phyloP scores from a whole-genome alignment of 345 rosid genomes.

The Turritis glabra region DNA sequence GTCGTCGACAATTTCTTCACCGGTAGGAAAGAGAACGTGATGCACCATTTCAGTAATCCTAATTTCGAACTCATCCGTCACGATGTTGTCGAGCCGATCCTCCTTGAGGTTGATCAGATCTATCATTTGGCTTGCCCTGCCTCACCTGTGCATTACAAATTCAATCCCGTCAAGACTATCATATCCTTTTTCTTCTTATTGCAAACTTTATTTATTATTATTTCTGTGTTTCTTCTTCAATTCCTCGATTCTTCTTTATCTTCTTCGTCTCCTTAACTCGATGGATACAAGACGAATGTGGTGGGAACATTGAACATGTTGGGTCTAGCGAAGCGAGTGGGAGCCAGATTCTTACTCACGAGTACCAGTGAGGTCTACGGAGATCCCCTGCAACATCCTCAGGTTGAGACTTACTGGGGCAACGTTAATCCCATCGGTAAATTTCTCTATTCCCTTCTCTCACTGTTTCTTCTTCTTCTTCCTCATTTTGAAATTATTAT shows the following conservation, averaged over 20 bases:
- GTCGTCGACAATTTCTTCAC: slow-evolving; percentile 99
- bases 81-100: slow-evolving; percentile 91
- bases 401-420: slow-evolving; percentile 99
- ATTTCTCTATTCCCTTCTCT: background rate
- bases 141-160: slow-evolving; percentile 96
- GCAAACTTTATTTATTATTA: too few species aligned
- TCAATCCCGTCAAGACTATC: slow-evolving; percentile 96
- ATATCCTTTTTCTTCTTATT: slow-evolving; percentile 53
- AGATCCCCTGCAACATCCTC: slow-evolving; percentile 98
- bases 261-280: slow-evolving; percentile 30
- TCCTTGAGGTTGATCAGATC: slow-evolving; percentile 99
- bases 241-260: background rate
- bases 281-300: slow-evolving; percentile 78
- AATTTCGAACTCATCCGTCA: slow-evolving; percentile 90
- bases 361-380: slow-evolving; percentile 99
- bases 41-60: slow-evolving; percentile 95
- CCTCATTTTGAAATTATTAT: background rate
- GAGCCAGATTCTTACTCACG: slow-evolving; percentile 84
- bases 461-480: background rate
- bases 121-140: slow-evolving; percentile 98
- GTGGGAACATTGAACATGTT: slow-evolving; percentile 97
- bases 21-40: slow-evolving; percentile 91
- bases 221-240: background rate
- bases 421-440: slow-evolving; percentile 99
- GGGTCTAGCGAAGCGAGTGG: slow-evolving; percentile 93